Base-by-base conservation (phyloP, 805 yeast species). In the Candida coleopterorum region DNA sequence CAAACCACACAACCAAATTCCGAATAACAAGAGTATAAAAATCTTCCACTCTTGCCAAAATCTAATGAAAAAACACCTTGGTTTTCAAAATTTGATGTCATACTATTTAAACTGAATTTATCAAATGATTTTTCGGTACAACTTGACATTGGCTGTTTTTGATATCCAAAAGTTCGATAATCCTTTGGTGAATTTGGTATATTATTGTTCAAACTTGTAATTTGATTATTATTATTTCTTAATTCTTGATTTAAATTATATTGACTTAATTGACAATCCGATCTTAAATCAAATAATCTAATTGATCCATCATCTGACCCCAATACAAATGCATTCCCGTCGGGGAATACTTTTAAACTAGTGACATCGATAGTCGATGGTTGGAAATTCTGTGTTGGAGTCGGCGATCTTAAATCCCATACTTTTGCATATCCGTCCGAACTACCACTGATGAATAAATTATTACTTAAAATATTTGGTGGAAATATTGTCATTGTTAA, bases 271-370 rank as follows among this genome's bases (percentile, higher is more conserved):
- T 75, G 80, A 44, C 93, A 77, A 52, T 85, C 95, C 2, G 88
- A 70, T 43, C 96, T 68, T 30, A 85, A 56, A 54, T 88, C 97
- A 56, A 75, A 83, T 38, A 86, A 58, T 40, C 84, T 69, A 18
- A 85, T 64, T 0, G 70, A 55, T 3, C 90, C 89, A 54, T 85
- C 94, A 50, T 87, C 96, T 30, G 83, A 72, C 1, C 96, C 96
- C 2, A 81, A 70, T 0, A 74, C 76, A 47, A 88, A 77, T 1
- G 86, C 71, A 40, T 79, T 64, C 2, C 86, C 86, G 43, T 78
- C 82, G 7, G 86, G 86, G 52, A 81, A 80, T 48, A 77, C 77
- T 42, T 72, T 67, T 6, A 83, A 44, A 27, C 60, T 42, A 34
- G 80, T 81, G 16, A 85, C 75, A 53, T 89, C 96, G 32, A 71